Evolutionary conservation across 371 early-diverging fungal genomes (phyloP).

Genomic region (Mucor sp.): DNA sequence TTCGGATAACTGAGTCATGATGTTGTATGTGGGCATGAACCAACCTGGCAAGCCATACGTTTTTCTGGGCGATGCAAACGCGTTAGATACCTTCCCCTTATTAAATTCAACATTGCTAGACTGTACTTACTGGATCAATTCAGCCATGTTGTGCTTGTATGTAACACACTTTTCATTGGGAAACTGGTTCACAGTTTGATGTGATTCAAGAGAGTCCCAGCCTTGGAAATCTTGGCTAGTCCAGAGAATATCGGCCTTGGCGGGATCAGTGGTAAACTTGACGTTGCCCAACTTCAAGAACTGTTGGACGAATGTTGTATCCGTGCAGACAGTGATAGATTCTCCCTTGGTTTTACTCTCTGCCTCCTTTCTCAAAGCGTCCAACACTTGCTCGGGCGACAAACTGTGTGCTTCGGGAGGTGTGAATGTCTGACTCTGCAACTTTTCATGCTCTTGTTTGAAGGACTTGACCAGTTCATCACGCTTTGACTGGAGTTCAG

Average conservation of each 20-base stretch:
- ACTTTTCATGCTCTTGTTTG: constrained; percentile 14
- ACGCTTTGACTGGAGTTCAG: constrained; percentile 19
- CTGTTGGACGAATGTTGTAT: constrained; percentile 52
- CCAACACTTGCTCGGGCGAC: constrained; percentile 4
- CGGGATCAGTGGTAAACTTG: constrained; percentile 43
- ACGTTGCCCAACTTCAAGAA: constrained; percentile 52
- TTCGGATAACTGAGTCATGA: constrained; percentile 47
- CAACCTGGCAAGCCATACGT: constrained; percentile 54
- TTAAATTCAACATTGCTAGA: neutral
- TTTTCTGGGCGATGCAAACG: constrained; percentile 7
- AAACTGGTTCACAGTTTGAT: constrained; percentile 56
- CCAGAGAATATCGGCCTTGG: constrained; percentile 59
- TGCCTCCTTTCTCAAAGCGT: constrained; percentile 20
- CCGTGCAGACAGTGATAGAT: constrained; percentile 14
- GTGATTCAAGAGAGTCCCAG: constrained; percentile 49
- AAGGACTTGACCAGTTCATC: constrained; percentile 34
- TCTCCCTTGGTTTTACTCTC: constrained; percentile 15
- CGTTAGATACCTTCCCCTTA: neutral
- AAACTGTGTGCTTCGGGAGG: constrained; percentile 5
- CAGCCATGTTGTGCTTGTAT: constrained; percentile 51
- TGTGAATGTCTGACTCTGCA: neutral
- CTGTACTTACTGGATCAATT: constrained; percentile 45
- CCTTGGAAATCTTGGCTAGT: constrained; percentile 51
- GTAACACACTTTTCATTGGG: constrained; percentile 58
- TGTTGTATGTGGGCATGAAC: constrained; percentile 54